Evolutionary conservation across 495 filamentous ascomycete species (phyloP).

Genomic region (Penicillium macrosclerotiorum): DNA sequence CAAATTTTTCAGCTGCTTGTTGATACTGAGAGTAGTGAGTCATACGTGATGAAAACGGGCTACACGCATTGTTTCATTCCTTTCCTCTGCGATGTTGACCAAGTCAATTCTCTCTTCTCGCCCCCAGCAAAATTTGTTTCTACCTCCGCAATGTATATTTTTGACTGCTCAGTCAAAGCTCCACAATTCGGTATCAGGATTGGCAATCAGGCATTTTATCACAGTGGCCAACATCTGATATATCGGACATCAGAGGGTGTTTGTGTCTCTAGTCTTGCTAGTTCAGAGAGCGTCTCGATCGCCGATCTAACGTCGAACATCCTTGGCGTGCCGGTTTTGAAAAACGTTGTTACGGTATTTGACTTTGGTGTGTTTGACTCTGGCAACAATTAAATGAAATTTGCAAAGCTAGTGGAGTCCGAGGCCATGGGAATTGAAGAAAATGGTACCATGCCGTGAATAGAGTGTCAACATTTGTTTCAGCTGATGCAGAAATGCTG

Average conservation of each 20-base stretch:
- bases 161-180: not conserved
- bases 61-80: not conserved
- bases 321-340: slow-evolving; percentile 1
- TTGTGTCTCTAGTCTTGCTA: not conserved
- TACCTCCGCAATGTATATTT: not conserved
- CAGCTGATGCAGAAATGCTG: not conserved
- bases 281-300: not conserved
- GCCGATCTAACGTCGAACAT: not conserved
- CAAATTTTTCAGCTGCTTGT: not conserved
- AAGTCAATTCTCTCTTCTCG: not conserved
- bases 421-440: not conserved
- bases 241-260: not conserved
- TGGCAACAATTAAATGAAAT: not conserved
- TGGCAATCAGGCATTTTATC: not conserved
- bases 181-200: not conserved
- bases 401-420: not conserved
- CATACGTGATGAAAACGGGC: not conserved
- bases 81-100: not conserved
- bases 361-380: not conserved
- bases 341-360: slow-evolving; percentile 1
- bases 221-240: not conserved
- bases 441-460: not conserved
- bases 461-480: too few species aligned
- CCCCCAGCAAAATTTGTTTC: not conserved
- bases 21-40: not conserved